Evolutionary conservation across 2,329 filamentous ascomycete genomes (phyloP), one percentile per base, ranked within the genome.

Genomic region (Epichloe sibirici): DNA sequence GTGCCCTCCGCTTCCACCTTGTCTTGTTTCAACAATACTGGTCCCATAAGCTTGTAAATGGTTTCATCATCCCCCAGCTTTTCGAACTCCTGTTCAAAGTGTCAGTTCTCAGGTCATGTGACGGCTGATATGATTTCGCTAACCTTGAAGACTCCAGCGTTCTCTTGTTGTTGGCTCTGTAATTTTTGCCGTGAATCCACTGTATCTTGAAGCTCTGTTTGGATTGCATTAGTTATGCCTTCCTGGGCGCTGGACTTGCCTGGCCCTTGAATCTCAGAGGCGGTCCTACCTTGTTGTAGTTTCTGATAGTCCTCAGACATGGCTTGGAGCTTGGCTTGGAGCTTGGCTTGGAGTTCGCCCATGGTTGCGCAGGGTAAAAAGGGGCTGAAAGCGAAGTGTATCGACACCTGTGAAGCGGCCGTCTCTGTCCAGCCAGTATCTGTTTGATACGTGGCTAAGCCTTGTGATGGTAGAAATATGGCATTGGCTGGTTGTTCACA

Each of bases 41-140:
- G 93, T 0, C 93, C 93, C 46, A 95, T 83, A 43, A 96, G 81
- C 71, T 97, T 98, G 80, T 95, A 98, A 68, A 98, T 95, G 57
- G 83, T 88, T 63, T 94, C 86, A 60, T 85, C 86, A 39, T 90
- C 85, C 61, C 83, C 80, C 54, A 97, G 76, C 51, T 78, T 77
- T 42, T 81, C 76, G 67, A 97, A 97, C 69, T 97, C 91, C 84
- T 93, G 57, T 37, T n/a, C 8, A 5, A 35, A 4, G 8, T 15
- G 31, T 46, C 21, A 46, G 49, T 37, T 45, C 7, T 31, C 21
- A n/a, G 3, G 9, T 11, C 8, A 23, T 17, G 31, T 17, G 2
- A 8, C 11, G 28, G 15, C 23, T 12, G 44, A 43, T 28, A 17
- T 8, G 8, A 6, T 25, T 34, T 17, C 37, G 9, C 34, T 45